Percentiles rank a stretch among this genome's conserved stretches.
phyloP scores from a whole-genome alignment of 768 basidiomycete species.

The Leccinum ochraceum region DNA sequence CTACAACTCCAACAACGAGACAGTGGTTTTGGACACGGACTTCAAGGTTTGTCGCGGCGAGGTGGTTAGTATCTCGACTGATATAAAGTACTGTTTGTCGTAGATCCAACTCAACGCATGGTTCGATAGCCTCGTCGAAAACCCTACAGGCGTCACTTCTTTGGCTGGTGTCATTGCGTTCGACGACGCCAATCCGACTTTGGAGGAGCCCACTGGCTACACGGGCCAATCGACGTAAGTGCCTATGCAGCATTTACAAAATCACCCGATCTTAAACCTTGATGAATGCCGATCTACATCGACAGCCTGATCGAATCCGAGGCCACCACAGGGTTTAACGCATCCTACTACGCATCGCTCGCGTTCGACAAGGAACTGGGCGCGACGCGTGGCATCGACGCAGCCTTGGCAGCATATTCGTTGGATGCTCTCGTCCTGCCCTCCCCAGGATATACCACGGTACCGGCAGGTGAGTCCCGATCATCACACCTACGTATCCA shows the following conservation, averaged over 20 bases:
- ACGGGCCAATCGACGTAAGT: constrained; percentile 38
- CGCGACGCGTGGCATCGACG: constrained; percentile 54
- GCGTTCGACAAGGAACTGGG: constrained; percentile 49
- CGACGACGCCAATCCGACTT: constrained; percentile 48
- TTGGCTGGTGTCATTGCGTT: constrained; percentile 61
- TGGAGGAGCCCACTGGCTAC: constrained; percentile 45
- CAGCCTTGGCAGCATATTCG: constrained; percentile 42
- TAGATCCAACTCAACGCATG: constrained; percentile 58
- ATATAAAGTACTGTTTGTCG: neutral
- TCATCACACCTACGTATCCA: neutral
- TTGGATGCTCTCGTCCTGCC: constrained; percentile 56
- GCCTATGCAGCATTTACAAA: constrained; percentile 9
- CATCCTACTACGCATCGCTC: constrained; percentile 45
- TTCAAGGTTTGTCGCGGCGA: constrained; percentile 50
- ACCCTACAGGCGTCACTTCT: constrained; percentile 59
- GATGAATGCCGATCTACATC: neutral
- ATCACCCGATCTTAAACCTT: neutral
- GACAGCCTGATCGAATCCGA: constrained; percentile 25
- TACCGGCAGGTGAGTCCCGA: constrained; percentile 19
- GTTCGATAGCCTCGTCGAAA: constrained; percentile 44
- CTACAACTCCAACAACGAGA: constrained; percentile 50
- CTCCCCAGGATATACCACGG: constrained; percentile 22
- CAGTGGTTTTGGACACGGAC: constrained; percentile 52
- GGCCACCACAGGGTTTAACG: constrained; percentile 29
- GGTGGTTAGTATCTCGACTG: neutral